A percentile compares a stretch with the other conserved stretches of the same genome.
phyloP scores from a whole-genome alignment of 352 stramenopile species.

The Aphanomyces astaci region DNA sequence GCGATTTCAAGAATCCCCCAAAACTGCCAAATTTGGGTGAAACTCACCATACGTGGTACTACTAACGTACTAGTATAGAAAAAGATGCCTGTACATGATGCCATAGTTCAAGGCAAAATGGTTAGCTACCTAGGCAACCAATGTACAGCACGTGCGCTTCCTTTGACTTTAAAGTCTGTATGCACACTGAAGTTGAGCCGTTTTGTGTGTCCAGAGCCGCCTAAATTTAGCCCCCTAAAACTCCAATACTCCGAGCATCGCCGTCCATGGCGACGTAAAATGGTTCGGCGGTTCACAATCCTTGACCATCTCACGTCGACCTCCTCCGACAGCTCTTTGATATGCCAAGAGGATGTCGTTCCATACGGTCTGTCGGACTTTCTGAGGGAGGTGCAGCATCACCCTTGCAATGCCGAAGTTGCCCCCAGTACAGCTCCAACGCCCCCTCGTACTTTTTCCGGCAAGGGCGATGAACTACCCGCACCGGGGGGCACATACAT shows the following conservation, averaged over 20 bases:
- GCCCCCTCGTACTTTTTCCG: not conserved
- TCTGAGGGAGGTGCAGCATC: not conserved
- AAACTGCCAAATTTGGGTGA: no score
- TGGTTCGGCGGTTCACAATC: constrained; percentile 8
- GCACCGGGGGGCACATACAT: no score
- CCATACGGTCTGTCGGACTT: not conserved
- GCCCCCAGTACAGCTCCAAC: not conserved
- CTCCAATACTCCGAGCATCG: not conserved
- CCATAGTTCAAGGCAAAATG: no score
- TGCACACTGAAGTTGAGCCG: not conserved
- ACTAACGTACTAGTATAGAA: no score
- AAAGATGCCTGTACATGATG: no score
- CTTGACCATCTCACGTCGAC: not conserved
- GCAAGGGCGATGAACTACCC: not conserved
- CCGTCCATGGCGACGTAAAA: not conserved
- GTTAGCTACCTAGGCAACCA: no score
- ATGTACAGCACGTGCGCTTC: no score
- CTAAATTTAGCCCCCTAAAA: not conserved
- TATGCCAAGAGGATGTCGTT: not conserved
- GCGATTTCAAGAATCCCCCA: no score
- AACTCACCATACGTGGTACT: no score
- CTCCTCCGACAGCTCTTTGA: not conserved
- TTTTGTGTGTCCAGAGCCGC: not conserved
- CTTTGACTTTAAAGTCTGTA: no score
- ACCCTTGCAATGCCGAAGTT: not conserved